Conservation (phyloP, 495 filamentous ascomycete species). For the Tuber indicum region DNA sequence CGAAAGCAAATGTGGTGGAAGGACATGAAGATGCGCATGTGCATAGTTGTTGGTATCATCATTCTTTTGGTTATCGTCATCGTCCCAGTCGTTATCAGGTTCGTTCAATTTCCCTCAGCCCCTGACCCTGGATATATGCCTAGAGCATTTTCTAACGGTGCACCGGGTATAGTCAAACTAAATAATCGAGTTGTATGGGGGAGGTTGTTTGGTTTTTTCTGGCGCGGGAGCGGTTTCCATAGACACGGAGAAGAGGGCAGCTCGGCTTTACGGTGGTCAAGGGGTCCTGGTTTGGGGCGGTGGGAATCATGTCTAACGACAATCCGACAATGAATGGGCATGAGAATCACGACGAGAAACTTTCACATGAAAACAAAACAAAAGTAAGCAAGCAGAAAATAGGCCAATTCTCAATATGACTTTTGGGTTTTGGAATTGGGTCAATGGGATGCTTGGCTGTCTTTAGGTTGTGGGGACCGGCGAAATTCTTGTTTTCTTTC, state of each 20-base stretch:
- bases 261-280: background rate
- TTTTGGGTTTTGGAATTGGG: background rate
- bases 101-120: background rate
- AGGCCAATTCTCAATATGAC: background rate
- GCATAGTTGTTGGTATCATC: constrained; percentile 79
- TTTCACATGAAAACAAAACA: background rate
- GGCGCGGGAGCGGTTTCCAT: constrained; percentile 1
- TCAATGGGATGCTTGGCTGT: background rate
- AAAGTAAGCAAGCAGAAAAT: background rate
- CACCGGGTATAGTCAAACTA: background rate
- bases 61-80: constrained; percentile 87
- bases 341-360: background rate
- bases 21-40: constrained; percentile 99
- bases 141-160: background rate
- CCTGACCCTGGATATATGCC: background rate
- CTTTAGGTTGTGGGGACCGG: background rate
- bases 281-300: background rate
- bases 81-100: constrained; percentile 66
- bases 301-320: background rate
- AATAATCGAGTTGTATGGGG: background rate
- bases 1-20: constrained; percentile 94
- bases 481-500: constrained; percentile 1
- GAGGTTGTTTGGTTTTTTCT: background rate
- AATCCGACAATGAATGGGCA: constrained; percentile 4
- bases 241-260: background rate